phyloP scores from a whole-genome alignment of 257 asterid species.

The Solanum corneliomulleri region DNA sequence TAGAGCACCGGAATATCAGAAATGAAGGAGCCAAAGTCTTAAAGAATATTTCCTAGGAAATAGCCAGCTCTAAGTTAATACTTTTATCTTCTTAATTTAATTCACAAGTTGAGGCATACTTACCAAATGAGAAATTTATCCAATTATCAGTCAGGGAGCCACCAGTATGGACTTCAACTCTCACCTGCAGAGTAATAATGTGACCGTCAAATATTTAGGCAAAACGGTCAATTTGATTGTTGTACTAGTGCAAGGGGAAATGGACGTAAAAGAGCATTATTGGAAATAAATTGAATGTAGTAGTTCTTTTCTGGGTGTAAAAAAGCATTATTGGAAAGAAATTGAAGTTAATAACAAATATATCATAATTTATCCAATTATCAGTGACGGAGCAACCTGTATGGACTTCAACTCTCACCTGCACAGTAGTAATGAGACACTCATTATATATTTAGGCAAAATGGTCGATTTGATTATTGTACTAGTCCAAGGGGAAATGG shows the following conservation, averaged over 20 bases:
- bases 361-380: not conserved
- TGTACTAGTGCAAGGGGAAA: not conserved
- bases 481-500: not conserved
- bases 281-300: not conserved
- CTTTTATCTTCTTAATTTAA: not conserved
- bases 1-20: not conserved
- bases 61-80: not conserved
- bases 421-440: too few species aligned
- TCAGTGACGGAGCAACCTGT: not conserved
- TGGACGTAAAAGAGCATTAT: not conserved
- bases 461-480: not conserved
- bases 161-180: not conserved
- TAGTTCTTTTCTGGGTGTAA: not conserved
- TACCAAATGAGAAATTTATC: not conserved
- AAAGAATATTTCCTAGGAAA: not conserved
- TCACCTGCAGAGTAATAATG: not conserved
- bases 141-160: not conserved
- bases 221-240: not conserved
- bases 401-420: not conserved
- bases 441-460: not conserved
- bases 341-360: not conserved
- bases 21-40: not conserved
- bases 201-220: not conserved
- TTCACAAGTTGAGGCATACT: not conserved
- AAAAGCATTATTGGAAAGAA: not conserved